Conservation (phyloP, 2,329 filamentous ascomycete genomes). For the Colletotrichum sp. region DNA sequence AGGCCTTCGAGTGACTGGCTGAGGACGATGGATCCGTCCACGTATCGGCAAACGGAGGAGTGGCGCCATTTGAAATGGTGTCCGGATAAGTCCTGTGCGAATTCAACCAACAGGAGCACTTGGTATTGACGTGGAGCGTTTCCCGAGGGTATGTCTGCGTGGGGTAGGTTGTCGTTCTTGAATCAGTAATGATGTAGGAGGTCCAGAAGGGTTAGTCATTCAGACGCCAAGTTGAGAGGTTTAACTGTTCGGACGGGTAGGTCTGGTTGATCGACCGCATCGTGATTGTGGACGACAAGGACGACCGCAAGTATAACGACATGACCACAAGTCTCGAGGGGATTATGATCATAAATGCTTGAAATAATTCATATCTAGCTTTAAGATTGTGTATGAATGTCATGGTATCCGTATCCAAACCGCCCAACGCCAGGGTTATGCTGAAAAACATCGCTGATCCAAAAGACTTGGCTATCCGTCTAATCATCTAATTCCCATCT, state of each 20-base stretch:
- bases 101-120: background rate
- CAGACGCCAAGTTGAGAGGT: too few species aligned
- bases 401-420: background rate
- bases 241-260: background rate
- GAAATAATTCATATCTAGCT: background rate
- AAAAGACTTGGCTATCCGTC: background rate
- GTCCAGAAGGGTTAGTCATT: too few species aligned
- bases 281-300: background rate
- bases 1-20: background rate
- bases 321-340: fast-evolving
- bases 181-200: background rate
- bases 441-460: background rate
- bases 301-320: background rate
- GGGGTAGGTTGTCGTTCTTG: background rate
- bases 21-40: background rate
- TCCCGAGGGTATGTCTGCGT: too few species aligned
- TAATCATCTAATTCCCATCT: background rate
- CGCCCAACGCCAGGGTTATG: background rate
- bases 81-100: background rate
- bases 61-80: background rate
- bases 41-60: background rate
- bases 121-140: background rate
- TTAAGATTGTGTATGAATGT: background rate
- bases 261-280: background rate
- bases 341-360: background rate